Evolutionary conservation across 179 eudicot species (phyloP).

Genomic region (Silene vulgaris): DNA sequence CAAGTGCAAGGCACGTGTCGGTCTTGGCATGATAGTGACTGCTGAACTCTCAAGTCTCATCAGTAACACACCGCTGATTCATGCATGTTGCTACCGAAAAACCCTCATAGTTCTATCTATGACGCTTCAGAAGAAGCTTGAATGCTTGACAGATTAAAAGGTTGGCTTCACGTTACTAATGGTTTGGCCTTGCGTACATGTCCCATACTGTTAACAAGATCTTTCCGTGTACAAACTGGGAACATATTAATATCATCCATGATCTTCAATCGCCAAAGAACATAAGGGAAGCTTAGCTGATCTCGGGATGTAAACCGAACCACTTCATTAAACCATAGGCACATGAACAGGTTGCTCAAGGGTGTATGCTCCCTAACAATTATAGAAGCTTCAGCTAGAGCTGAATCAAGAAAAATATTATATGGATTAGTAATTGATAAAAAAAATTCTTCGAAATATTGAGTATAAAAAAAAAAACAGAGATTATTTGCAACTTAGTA

Average conservation of each 20-base stretch:
- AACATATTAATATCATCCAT: slow-evolving; percentile 68
- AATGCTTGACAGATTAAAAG: slow-evolving; percentile 10
- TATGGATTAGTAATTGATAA: slow-evolving; percentile 3
- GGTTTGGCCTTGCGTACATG: slow-evolving; percentile 91
- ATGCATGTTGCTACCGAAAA: not conserved
- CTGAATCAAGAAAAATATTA: slow-evolving; percentile 39
- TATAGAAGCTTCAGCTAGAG: slow-evolving; percentile 86
- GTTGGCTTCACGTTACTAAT: slow-evolving; percentile 30
- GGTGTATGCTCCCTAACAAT: slow-evolving; percentile 85
- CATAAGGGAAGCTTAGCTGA: slow-evolving; percentile 90
- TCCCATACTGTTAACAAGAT: slow-evolving; percentile 98
- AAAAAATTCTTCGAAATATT: not conserved
- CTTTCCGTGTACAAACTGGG: slow-evolving; percentile 93
- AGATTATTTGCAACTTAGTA: not conserved
- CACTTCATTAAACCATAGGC: slow-evolving; percentile 95
- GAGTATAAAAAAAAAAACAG: not conserved
- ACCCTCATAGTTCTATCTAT: not conserved
- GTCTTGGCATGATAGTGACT: not conserved
- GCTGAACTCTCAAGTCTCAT: not conserved
- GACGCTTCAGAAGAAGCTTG: slow-evolving; percentile 3
- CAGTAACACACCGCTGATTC: slow-evolving; percentile 1
- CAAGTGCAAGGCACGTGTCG: not conserved
- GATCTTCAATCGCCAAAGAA: slow-evolving; percentile 72
- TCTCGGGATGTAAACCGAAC: slow-evolving; percentile 96
- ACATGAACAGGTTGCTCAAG: slow-evolving; percentile 71